Base-by-base conservation (phyloP, 176 grass and related monocot species). In the Coix lacrymajobi region DNA sequence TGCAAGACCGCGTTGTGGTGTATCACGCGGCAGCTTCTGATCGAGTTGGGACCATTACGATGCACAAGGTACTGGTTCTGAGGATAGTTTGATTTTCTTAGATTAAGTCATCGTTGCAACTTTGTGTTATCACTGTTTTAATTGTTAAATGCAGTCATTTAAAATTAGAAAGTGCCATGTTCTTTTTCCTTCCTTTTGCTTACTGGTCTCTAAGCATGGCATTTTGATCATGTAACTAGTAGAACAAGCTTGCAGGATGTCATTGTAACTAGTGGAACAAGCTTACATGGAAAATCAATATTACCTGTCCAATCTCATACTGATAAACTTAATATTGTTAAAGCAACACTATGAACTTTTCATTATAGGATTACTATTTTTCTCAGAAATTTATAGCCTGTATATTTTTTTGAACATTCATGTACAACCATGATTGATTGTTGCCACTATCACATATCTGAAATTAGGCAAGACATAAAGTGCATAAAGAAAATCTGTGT, bases 11-110 rank as follows among this genome's bases (percentile, higher is more conserved):
- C 48, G 69, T 96, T 14, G 65, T 68, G 22, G 67, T 93, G 31
- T 95, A 90, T 70, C 71, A 86, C 2, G 91, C 89, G 0, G 91
- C 89, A 0, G 85, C 93, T 28, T 98, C 96, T 31, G 89, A 98
- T 76, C 91, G 80, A n/a, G 64, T 85, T 76, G 91, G 96, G 46
- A 92, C 92, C 79, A 88, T 96, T 38, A 99, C 87, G 15, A 89
- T 92, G 78, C 85, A 94, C 79, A 88, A 88, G 87, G 89, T 91
- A 79, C 9, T 65, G 7, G 3, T 28, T 69, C 31, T 36, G 15
- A 64, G 1, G 48, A 0, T 36, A 58, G 7, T 41, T 31, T 63
- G 26, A 30, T 7, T 63, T 63, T 30, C 11, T 28, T 28, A 62
- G 3, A 79, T 64, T 63, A 20, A 44, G 12, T 73, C 11, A 73